These are phyloP conservation scores for Rhynchosporium agropyri DNA, from an alignment of 2,329 filamentous ascomycete species.

Conservation along the genomic window DNA sequence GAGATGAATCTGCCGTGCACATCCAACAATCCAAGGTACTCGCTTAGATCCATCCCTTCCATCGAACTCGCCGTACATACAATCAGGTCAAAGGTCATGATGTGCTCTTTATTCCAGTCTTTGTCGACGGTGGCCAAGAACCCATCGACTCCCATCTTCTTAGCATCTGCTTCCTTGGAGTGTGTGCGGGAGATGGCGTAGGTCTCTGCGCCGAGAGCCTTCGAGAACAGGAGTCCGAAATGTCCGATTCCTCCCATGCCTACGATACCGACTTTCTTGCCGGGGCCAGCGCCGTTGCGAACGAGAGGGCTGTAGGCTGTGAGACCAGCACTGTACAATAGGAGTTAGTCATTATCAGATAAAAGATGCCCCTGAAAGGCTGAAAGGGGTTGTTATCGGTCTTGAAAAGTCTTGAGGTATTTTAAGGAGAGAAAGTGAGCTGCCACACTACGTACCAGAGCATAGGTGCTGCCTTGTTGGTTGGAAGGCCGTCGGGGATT, in stretches of 20 bases:
- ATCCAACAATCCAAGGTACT: constrained; percentile 79
- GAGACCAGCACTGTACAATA: constrained; percentile 60
- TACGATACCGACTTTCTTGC: constrained; percentile 77
- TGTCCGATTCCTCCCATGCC: constrained; percentile 74
- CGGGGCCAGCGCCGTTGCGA: constrained; percentile 72
- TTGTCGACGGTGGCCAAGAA: constrained; percentile 61
- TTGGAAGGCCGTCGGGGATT: constrained; percentile 69
- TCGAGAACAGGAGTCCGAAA: constrained; percentile 70
- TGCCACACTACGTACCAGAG: constrained; percentile 54
- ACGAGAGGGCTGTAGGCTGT: constrained; percentile 79
- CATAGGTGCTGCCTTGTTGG: constrained; percentile 72
- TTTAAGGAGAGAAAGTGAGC: too few species aligned
- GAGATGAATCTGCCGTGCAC: constrained; percentile 80
- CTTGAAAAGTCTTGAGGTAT: too few species aligned
- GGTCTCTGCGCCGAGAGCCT: constrained; percentile 64
- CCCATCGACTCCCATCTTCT: constrained; percentile 61
- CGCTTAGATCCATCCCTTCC: constrained; percentile 65
- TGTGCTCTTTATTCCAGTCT: constrained; percentile 59
- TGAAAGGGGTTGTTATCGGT: too few species aligned
- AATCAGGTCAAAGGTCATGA: constrained; percentile 73
- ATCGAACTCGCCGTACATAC: constrained; percentile 73
- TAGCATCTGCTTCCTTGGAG: constrained; percentile 61
- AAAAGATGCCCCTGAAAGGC: too few species aligned
- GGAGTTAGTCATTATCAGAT: too few species aligned
- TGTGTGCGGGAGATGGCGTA: constrained; percentile 64